Evolutionary conservation across 495 filamentous ascomycete genomes (phyloP).

Genomic region (Neurospora discreta): DNA sequence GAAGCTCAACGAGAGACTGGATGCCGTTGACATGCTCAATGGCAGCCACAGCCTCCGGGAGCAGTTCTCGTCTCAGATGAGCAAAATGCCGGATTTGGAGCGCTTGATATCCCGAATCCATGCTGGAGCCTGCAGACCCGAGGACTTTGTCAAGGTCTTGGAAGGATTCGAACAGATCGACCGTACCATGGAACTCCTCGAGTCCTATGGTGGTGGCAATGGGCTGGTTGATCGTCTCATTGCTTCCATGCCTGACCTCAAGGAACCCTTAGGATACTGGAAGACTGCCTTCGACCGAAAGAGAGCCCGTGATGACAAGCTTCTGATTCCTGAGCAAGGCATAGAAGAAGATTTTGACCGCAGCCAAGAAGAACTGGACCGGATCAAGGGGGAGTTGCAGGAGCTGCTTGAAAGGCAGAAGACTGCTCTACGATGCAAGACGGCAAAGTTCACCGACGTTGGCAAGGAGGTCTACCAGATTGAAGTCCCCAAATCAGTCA

Average conservation of each 20-base stretch:
- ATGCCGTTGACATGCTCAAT: conserved; percentile 90
- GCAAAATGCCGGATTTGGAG: conserved; percentile 89
- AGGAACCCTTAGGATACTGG: conserved; percentile 66
- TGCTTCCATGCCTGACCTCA: conserved; percentile 72
- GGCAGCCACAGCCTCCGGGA: conserved; percentile 67
- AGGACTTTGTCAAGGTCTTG: conserved; percentile 87
- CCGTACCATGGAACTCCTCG: conserved; percentile 72
- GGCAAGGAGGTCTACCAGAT: conserved; percentile 97
- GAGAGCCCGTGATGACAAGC: conserved; percentile 60
- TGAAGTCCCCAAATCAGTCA: conserved; percentile 78
- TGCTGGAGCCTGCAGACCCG: conserved; percentile 73
- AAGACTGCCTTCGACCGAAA: conserved; percentile 82
- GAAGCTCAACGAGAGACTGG: conserved; percentile 88
- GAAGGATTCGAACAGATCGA: conserved; percentile 98
- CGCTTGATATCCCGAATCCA: conserved; percentile 90
- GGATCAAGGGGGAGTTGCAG: conserved; percentile 61
- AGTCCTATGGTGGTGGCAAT: conserved; percentile 53
- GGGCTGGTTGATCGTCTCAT: conserved; percentile 80
- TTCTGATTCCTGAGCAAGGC: conserved; percentile 75
- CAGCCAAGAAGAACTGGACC: conserved; percentile 66
- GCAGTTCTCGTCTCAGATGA: conserved; percentile 72
- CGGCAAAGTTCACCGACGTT: conserved; percentile 75
- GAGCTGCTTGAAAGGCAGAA: conserved; percentile 58
- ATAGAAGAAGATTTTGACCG: conserved; percentile 89
- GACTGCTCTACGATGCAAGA: conserved; percentile 49